Evolutionary conservation across 139 green algal genomes (phyloP), one percentile per base, ranked within the genome.

Genomic region (Coelastrella sp.): DNA sequence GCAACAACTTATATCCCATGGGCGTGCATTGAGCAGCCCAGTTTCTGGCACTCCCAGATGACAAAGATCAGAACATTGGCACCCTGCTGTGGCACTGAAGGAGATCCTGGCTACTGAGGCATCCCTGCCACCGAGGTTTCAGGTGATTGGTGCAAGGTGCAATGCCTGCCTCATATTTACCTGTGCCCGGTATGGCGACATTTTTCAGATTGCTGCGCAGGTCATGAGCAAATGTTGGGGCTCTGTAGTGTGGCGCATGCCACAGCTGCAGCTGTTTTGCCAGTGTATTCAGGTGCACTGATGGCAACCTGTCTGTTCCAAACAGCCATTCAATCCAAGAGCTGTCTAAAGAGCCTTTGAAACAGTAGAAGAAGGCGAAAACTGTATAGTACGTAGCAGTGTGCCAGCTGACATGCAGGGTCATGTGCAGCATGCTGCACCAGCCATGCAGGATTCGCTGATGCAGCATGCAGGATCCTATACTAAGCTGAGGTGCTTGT

Each of bases 151-250:
- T 82, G 75, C 75, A 82, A 11, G 63, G 63, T 22, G 63, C 63
- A 22, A 14, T 22, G 12, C 63, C 63, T 49, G 35, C 35, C 35
- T 49, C 35, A 49, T 49, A 49, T 7, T 15, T 81, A 86, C 89
- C 89, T 72, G 89, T 92, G 25, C 89, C 89, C 17, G 90, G 90
- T 8, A 91, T 61, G 8, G 87, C 87, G 7, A 93, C 81, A 72
- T 93, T 93, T n/a, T 63, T 63, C 17, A 93, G 82, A 87, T 93
- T 93, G 56, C 56, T 75, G 14, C 87, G 49, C 58, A 93, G 68
- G 74, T 93, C 90, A 57, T 57, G 24, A 11, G n/a, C 56, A 68
- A 92, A 91, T 24, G 84, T 87, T 6, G 65, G 8, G 19, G 90
- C 85, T 27, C 90, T 61, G 68, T 91, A 91, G 57, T 91, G 88